Base-by-base conservation (phyloP, 1,284 basidiomycete species). In the Moesziomyces sp. region DNA sequence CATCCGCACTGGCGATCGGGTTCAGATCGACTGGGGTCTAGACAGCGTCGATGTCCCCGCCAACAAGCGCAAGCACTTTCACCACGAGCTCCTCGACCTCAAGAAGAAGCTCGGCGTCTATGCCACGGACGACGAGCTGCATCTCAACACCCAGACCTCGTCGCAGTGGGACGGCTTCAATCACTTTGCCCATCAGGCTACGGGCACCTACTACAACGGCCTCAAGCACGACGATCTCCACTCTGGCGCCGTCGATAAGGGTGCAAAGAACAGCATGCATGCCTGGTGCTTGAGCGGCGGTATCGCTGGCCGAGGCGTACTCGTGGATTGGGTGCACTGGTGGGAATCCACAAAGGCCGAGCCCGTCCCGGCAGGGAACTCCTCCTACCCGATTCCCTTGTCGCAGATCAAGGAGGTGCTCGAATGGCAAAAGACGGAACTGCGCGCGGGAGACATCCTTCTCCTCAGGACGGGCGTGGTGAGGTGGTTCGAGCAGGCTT, bases 101-200 rank as follows among this genome's bases (percentile, higher is more conserved):
- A 55, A 72, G n/a, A 45, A 49, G 43, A 55, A 48, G 18, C 52
- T 72, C 23, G 63, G 63, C 43, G 69, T 72, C 45, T 72, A 72
- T 49, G 69, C 69, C 7, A 72, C 69, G 11, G 69, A 72, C 38
- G 64, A 73, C 52, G 70, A 73, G 50, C 45, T 73, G 26, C 56
- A 67, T 19, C 58, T 73, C 59, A 73, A 73, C 70, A 73, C 70
- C 9, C 70, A 73, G 23, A 68, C 70, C 18, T 68, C 60, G 5
- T 73, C 65, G 9, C 70, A 73, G 23, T 73, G 70, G 70, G 70
- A 73, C 18, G 70, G 70, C 0, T 73, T 73, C 60, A 73, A 68
- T 24, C 65, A 73, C 40, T 67, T 73, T 50, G 70, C 70, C 6
- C 60, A 64, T n/a, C 70, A 73, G 23, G 42, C 46, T 1, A 60